phyloP scores from a whole-genome alignment of 805 yeast genomes.

The Clavispora phyllophila region DNA sequence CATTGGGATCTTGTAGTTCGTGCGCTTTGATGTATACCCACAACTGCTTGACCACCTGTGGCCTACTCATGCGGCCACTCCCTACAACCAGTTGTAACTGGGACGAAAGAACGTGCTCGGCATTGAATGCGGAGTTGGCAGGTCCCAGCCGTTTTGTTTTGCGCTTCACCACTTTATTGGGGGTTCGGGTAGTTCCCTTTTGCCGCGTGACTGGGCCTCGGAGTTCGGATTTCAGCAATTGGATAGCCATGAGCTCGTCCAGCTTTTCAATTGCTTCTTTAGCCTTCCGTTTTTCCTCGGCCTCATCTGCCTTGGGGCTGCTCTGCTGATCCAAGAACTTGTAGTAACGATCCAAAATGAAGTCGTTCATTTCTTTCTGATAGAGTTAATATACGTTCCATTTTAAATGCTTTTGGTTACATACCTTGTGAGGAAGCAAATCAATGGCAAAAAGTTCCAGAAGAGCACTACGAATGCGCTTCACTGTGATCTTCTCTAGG shows the following conservation, averaged over 20 bases:
- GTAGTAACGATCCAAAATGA: conserved; percentile 56
- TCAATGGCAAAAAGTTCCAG: conserved; percentile 62
- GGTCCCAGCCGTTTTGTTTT: conserved; percentile 4
- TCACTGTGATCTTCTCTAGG: conserved; percentile 64
- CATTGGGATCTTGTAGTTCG: conserved; percentile 60
- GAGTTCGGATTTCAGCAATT: conserved; percentile 34
- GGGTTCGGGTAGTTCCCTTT: conserved; percentile 6
- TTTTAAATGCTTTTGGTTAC: conserved; percentile 10
- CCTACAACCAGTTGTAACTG: conserved; percentile 48
- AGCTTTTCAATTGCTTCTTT: conserved; percentile 37
- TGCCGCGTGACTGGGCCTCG: conserved; percentile 16
- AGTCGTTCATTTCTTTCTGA: conserved; percentile 53
- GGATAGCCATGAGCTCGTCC: conserved; percentile 50
- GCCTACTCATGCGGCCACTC: conserved; percentile 45
- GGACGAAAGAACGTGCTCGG: conserved; percentile 45
- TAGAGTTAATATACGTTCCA: conserved; percentile 13
- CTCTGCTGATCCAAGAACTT: conserved; percentile 34
- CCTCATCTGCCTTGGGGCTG: conserved; percentile 5
- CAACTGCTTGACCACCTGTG: conserved; percentile 62
- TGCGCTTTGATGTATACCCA: conserved; percentile 69
- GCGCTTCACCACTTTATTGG: conserved; percentile 12
- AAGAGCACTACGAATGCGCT: conserved; percentile 65
- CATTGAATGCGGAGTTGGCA: conserved; percentile 36
- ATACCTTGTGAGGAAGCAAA: conserved; percentile 41
- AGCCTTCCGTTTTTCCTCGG: conserved; percentile 14